A percentile compares a stretch with the other conserved stretches of the same genome.
Conservation (phyloP, 208 protist species). For the Acanthamoeba lenticulata region DNA sequence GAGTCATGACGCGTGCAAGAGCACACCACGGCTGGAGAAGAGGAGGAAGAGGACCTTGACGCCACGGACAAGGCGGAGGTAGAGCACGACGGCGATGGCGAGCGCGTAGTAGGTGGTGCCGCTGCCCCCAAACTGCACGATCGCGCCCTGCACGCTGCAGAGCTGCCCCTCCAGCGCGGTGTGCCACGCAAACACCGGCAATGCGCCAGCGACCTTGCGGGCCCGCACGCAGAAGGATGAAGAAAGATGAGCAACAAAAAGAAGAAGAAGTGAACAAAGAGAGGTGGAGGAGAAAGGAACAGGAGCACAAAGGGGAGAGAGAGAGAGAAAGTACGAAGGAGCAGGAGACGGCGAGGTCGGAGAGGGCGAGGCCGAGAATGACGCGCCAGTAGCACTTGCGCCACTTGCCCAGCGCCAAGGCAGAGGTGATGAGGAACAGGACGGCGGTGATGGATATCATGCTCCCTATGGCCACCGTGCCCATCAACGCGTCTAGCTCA, state of each 20-base stretch:
- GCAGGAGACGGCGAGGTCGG: background rate
- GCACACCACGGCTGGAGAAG: too few relatives aligned
- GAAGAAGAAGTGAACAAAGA: too few relatives aligned
- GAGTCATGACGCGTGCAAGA: too few relatives aligned
- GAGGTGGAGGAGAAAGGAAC: background rate
- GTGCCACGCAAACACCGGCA: too few relatives aligned
- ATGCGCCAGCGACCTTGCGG: too few relatives aligned
- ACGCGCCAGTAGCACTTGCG: slow-evolving; percentile 12
- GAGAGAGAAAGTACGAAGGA: slow-evolving; percentile 12
- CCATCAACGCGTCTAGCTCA: background rate
- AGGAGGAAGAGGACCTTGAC: background rate
- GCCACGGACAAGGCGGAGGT: background rate
- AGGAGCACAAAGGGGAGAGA: too few relatives aligned
- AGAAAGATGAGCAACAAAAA: too few relatives aligned
- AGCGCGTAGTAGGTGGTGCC: background rate
- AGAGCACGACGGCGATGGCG: background rate
- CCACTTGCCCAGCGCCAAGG: background rate
- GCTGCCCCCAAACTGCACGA: background rate
- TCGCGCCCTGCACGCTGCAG: too few relatives aligned
- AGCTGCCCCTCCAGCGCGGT: too few relatives aligned
- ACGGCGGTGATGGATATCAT: background rate
- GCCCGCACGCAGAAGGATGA: too few relatives aligned
- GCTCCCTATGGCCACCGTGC: background rate
- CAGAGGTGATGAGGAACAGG: background rate
- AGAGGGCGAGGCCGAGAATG: background rate